Evolutionary conservation across 176 grass and related monocot species (phyloP).

Genomic region (Oryza rufipogon): DNA sequence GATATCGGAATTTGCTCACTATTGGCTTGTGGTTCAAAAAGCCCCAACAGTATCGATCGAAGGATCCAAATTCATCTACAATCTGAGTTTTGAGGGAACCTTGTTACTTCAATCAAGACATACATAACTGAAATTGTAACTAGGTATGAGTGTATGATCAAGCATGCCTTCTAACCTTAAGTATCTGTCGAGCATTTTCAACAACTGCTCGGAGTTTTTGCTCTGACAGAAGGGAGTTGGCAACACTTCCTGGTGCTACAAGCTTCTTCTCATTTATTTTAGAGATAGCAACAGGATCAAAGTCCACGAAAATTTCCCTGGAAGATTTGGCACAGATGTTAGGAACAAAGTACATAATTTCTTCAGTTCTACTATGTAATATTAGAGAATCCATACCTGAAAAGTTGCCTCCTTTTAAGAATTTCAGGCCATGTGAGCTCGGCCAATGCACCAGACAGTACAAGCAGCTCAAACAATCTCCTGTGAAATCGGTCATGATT

Average conservation of each 20-base stretch:
- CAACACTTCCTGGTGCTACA: constrained; percentile 51
- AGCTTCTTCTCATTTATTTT: constrained; percentile 89
- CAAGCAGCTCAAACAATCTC: constrained; percentile 91
- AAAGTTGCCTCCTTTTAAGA: constrained; percentile 81
- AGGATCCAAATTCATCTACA: constrained; percentile 80
- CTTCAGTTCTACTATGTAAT: neutral
- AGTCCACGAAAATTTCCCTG: constrained; percentile 86
- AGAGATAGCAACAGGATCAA: constrained; percentile 61
- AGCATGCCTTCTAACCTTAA: constrained; percentile 58
- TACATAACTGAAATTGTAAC: neutral
- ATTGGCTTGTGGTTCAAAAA: constrained; percentile 86
- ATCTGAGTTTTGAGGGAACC: constrained; percentile 57
- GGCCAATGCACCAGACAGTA: constrained; percentile 79
- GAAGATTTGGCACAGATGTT: constrained; percentile 38
- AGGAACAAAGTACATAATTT: constrained; percentile 22
- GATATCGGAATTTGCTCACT: constrained; percentile 67
- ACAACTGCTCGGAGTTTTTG: constrained; percentile 75
- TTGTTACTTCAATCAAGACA: constrained; percentile 19
- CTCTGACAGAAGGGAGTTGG: constrained; percentile 80
- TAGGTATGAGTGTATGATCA: neutral
- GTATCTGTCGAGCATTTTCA: constrained; percentile 77
- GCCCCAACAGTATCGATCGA: constrained; percentile 80
- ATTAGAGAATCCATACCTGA: constrained; percentile 60
- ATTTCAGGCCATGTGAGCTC: constrained; percentile 93
- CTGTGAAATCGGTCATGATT: constrained; percentile 48